Evolutionary conservation across 208 protist species (phyloP).

Genomic region (Naegleria gruberi): DNA sequence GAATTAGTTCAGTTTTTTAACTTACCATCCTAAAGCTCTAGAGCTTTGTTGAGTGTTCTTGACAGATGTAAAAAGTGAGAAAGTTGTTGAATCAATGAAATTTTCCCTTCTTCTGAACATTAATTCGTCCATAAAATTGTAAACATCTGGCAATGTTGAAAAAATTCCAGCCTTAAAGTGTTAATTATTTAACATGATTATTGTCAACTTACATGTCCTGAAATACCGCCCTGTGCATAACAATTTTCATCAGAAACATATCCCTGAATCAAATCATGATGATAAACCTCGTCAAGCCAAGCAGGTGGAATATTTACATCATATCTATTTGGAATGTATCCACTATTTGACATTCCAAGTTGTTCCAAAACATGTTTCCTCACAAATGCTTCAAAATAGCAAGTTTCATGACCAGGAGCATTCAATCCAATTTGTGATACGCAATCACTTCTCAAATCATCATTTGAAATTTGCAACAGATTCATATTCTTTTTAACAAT

Average conservation of each 20-base stretch:
- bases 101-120: conserved; percentile 31
- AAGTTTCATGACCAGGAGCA: not conserved
- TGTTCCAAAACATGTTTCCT: conserved; percentile 39
- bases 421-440: too few relatives aligned
- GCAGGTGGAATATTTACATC: conserved; percentile 27
- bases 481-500: conserved; percentile 25
- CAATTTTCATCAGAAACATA: conserved; percentile 48
- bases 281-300: conserved; percentile 41
- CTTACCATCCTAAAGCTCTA: conserved; percentile 55
- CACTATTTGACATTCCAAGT: conserved; percentile 16
- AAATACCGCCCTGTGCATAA: conserved; percentile 51
- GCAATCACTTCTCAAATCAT: not conserved
- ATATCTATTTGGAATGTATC: conserved; percentile 32
- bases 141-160: conserved; percentile 34
- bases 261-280: conserved; percentile 39
- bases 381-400: conserved; percentile 50
- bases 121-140: conserved; percentile 27
- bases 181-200: too few relatives aligned
- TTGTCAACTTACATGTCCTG: too few relatives aligned
- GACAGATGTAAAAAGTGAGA: conserved; percentile 32
- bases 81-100: conserved; percentile 43
- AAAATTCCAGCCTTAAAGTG: conserved; percentile 55
- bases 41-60: conserved; percentile 39
- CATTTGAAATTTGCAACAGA: not conserved
- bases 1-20: too few relatives aligned